Conservation (phyloP, 441 rosid species). For the Brassica hybrid region DNA sequence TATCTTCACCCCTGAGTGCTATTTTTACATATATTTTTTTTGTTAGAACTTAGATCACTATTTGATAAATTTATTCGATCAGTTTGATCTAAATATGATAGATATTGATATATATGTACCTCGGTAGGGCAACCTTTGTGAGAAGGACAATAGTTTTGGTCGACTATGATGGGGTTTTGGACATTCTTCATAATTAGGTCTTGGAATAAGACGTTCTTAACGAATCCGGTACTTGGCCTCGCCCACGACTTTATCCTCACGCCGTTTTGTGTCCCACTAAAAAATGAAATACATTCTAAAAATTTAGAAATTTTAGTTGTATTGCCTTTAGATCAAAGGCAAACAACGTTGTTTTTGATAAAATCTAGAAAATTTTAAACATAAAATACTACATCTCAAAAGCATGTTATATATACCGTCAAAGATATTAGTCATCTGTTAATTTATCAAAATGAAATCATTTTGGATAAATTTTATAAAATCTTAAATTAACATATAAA, state of each 20-base stretch:
- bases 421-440: too few species aligned
- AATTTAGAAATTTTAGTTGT: too few species aligned
- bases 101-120: conserved; percentile 40
- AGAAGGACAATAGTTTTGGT: conserved; percentile 70
- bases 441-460: too few species aligned
- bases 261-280: conserved; percentile 47
- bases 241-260: conserved; percentile 79
- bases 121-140: conserved; percentile 52
- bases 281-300: too few species aligned
- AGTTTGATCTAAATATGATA: background rate
- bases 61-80: background rate
- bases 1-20: conserved; percentile 45
- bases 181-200: conserved; percentile 55
- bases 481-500: too few species aligned
- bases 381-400: too few species aligned
- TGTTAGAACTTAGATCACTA: background rate
- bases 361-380: too few species aligned
- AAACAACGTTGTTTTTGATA: too few species aligned
- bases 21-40: conserved; percentile 1
- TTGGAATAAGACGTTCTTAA: conserved; percentile 51
- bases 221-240: conserved; percentile 59
- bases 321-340: too few species aligned
- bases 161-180: conserved; percentile 65
- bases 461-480: too few species aligned
- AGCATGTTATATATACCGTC: too few species aligned